A percentile compares a stretch with the other conserved stretches of the same genome.
phyloP scores from a whole-genome alignment of 306 rosid genomes.

The Cucumis hystrix region DNA sequence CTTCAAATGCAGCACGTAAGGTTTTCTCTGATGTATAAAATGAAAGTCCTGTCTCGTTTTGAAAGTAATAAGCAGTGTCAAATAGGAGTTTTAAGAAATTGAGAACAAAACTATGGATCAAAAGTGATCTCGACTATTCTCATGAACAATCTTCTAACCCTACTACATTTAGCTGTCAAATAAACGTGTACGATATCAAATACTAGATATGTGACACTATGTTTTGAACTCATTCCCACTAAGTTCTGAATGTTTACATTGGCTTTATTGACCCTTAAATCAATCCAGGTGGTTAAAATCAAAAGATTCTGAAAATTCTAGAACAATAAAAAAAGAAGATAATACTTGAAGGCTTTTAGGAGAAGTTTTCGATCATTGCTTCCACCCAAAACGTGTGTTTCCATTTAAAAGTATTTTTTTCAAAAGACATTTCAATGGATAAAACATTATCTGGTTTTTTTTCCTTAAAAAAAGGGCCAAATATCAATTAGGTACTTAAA shows the following conservation, averaged over 20 bases:
- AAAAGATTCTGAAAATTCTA: background rate
- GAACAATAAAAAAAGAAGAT: background rate
- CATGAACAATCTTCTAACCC: background rate
- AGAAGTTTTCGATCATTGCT: background rate
- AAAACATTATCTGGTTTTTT: background rate
- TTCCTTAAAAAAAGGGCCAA: background rate
- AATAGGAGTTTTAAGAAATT: too few species aligned
- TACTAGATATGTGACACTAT: background rate
- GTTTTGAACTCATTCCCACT: too few species aligned
- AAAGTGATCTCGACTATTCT: background rate
- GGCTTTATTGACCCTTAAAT: background rate
- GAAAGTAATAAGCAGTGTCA: background rate
- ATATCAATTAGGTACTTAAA: background rate
- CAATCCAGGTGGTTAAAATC: background rate
- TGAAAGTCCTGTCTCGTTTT: slow-evolving; percentile 34
- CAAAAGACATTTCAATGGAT: background rate
- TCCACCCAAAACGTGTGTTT: background rate
- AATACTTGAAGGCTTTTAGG: background rate
- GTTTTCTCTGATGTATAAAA: slow-evolving; percentile 70
- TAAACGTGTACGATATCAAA: background rate
- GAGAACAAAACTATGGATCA: too few species aligned
- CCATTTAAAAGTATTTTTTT: background rate
- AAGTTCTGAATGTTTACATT: background rate
- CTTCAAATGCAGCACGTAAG: slow-evolving; percentile 69
- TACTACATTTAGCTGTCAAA: background rate